Percentiles rank a stretch among this genome's conserved stretches.
Evolutionary conservation across 148 eudicot species (phyloP).

Genomic region (Chenopodium formosanum): DNA sequence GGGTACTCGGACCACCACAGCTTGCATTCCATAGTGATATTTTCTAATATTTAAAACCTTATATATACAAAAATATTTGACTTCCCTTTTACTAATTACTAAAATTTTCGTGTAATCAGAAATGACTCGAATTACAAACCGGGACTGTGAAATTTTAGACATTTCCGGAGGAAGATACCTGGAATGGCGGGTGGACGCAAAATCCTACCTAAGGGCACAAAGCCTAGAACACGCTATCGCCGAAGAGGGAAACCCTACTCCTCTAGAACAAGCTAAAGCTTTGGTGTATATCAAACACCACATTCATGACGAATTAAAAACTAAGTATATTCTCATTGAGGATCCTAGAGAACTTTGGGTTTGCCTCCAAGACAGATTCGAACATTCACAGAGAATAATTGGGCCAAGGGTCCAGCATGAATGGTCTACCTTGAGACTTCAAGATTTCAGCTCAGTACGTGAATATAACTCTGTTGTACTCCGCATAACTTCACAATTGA

Average conservation of each 20-base stretch:
- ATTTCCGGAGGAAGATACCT: background rate
- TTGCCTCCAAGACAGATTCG: background rate
- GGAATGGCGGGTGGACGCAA: background rate
- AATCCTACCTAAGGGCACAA: background rate
- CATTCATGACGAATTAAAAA: background rate
- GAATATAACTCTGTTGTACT: background rate
- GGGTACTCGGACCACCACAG: too few relatives aligned
- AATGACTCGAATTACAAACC: background rate
- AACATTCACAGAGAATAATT: background rate
- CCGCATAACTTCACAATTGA: background rate
- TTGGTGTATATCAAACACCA: background rate
- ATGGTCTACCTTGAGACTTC: background rate
- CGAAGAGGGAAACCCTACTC: background rate
- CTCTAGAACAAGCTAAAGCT: background rate
- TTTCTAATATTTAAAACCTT: too few relatives aligned
- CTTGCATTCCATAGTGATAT: too few relatives aligned
- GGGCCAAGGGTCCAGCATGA: slow-evolving; percentile 4
- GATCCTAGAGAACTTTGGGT: background rate
- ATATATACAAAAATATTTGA: too few relatives aligned
- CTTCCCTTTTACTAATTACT: too few relatives aligned
- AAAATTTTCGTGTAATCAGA: background rate
- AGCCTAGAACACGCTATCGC: background rate
- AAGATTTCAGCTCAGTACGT: slow-evolving; percentile 8
- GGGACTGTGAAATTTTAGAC: slow-evolving; percentile 4
- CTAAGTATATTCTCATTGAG: background rate